Evolutionary conservation across 306 rosid genomes (phyloP), one percentile per base, ranked within the genome.

Genomic region (Trichosanthes cucumerina): DNA sequence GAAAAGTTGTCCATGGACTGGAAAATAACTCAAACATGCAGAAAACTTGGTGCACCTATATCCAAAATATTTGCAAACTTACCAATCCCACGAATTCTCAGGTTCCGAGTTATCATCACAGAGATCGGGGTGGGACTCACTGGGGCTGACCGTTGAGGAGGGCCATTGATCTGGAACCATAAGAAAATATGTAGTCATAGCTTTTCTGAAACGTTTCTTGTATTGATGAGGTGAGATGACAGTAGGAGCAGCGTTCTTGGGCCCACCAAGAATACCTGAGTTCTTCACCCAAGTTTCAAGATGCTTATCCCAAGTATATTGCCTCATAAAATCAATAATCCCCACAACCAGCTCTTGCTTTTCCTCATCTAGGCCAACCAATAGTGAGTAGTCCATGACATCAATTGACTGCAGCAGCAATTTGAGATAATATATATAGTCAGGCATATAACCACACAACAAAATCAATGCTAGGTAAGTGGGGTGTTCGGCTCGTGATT

Each of bases 121-220:
- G 1, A 88, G 74, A 78, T 95, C 99, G 80, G 97, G 80, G 64
- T 83, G 96, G 80, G 97, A 92, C 54, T 80, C 64, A 78, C 96
- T 89, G 52, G 86, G 86, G 78, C 78, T 41, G 16, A 85, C 66
- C 18, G 91, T 75, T 38, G 92, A 86, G 34, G 96, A 86, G 28
- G 96, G 90, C 99, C 98, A 96, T 60, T 92, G 96, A 89, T 96
- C 99, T 43, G 98, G 99, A 82, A 96, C 96, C 97, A 90, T 96
- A 71, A 96, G 91, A 85, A 92, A 96, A 81, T 96, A 96, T 47
- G 97, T 87, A 71, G 97, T 84, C 99, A 93, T 96, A 72, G 99
- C 99, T 88, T 92, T 95, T 78, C 99, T 82, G 90, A 95, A 95
- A 85, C 99, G 90, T 81, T 90, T 95, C 92, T 95, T 95, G 88